phyloP scores from a whole-genome alignment of 768 basidiomycete genomes.

The Chiua virens region DNA sequence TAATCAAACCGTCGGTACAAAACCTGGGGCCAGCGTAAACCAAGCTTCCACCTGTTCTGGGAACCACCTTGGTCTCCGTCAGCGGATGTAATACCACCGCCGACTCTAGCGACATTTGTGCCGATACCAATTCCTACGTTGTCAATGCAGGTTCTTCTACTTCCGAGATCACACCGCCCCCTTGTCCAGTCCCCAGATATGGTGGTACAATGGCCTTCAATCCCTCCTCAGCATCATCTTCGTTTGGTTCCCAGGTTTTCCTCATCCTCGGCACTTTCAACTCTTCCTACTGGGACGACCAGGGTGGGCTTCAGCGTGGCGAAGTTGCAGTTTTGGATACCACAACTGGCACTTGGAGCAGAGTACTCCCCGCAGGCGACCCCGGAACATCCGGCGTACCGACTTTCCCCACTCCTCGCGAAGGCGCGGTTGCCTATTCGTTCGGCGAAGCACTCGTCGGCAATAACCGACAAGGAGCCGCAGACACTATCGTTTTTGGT shows the following conservation, averaged over 20 bases:
- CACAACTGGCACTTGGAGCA: conserved; percentile 64
- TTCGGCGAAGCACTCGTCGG: conserved; percentile 58
- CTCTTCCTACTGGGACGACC: conserved; percentile 64
- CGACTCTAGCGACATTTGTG: conserved; percentile 48
- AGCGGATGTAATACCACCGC: conserved; percentile 60
- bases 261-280: conserved; percentile 70
- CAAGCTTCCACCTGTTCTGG: conserved; percentile 62
- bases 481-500: conserved; percentile 79
- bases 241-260: conserved; percentile 64
- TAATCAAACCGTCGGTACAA: conserved; percentile 38
- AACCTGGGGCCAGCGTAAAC: conserved; percentile 36
- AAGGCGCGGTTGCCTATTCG: conserved; percentile 68
- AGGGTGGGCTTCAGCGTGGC: conserved; percentile 55
- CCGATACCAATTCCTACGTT: conserved; percentile 57
- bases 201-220: conserved; percentile 64
- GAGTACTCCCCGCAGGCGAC: conserved; percentile 75
- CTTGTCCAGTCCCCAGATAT: conserved; percentile 67
- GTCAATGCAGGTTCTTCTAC: conserved; percentile 31
- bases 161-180: conserved; percentile 38
- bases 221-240: conserved; percentile 40
- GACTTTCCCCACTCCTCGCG: conserved; percentile 63
- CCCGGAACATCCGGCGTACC: conserved; percentile 46
- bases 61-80: conserved; percentile 49
- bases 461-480: conserved; percentile 40
- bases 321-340: conserved; percentile 74